Conservation (phyloP, 2,329 filamentous ascomycete genomes). For the Stenocarpella maydis region DNA sequence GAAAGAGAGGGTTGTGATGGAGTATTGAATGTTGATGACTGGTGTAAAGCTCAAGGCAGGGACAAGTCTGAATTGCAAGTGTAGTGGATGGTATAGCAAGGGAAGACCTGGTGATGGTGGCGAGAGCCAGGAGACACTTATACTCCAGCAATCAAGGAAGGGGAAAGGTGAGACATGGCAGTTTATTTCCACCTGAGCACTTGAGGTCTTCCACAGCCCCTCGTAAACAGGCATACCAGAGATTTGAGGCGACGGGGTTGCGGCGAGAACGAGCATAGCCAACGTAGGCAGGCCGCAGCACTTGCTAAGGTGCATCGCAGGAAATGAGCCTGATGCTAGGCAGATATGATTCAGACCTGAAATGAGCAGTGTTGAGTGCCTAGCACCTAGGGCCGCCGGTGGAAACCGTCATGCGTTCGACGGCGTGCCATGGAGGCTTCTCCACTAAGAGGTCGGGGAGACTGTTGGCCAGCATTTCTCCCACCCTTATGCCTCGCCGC, state of each 20-base stretch:
- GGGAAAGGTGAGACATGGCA: neutral
- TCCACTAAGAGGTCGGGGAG: conserved; percentile 16
- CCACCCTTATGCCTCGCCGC: conserved; percentile 17
- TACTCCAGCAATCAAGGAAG: neutral
- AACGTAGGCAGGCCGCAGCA: conserved; percentile 8
- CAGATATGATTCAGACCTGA: conserved; percentile 13
- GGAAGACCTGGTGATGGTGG: neutral
- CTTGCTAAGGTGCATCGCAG: neutral
- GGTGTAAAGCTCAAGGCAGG: neutral
- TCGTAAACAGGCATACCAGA: neutral
- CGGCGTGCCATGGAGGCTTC: neutral
- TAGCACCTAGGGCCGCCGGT: neutral
- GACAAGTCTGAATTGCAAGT: neutral
- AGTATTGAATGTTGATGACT: neutral
- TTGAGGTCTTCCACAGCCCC: conserved; percentile 12
- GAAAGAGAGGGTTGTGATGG: too few relatives aligned
- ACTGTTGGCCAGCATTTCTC: neutral
- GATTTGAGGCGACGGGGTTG: neutral
- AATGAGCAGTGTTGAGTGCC: neutral
- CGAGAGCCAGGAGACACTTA: neutral
- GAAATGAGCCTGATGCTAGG: conserved; percentile 7
- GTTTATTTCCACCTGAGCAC: conserved; percentile 11
- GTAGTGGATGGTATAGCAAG: neutral
- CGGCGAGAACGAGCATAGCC: conserved; percentile 17
- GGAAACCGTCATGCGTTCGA: neutral